Percentiles rank a stretch among this genome's conserved stretches.
These are phyloP conservation scores for Nakazawaea anatomiae DNA, from an alignment of 805 yeast genomes.

Conservation along the genomic window DNA sequence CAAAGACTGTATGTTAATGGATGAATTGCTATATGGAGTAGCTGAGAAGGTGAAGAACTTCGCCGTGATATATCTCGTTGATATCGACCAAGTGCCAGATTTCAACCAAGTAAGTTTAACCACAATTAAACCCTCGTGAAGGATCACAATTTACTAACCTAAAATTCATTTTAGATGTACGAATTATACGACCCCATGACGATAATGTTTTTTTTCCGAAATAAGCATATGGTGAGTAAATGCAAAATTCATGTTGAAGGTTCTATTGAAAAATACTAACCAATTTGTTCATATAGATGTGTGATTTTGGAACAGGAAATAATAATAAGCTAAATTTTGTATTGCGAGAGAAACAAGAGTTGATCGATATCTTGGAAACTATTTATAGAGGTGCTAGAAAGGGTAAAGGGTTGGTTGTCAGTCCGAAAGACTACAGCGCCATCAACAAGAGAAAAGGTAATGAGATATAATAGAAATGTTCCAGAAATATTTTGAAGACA, in stretches of 20 bases:
- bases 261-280: background rate
- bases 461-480: background rate
- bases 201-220: slow-evolving; percentile 87
- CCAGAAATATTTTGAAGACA: background rate
- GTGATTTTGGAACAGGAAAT: slow-evolving; percentile 97
- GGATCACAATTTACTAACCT: background rate
- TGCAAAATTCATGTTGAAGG: too few species aligned
- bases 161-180: slow-evolving; percentile 52
- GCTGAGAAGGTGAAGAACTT: slow-evolving; percentile 84
- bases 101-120: slow-evolving; percentile 51
- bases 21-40: slow-evolving; percentile 71
- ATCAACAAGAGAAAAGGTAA: slow-evolving; percentile 14
- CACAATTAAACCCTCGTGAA: background rate
- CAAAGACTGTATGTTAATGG: slow-evolving; percentile 82
- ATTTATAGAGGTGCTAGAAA: slow-evolving; percentile 87
- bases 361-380: slow-evolving; percentile 87
- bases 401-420: slow-evolving; percentile 86
- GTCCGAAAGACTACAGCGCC: slow-evolving; percentile 67
- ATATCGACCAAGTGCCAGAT: slow-evolving; percentile 83
- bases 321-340: slow-evolving; percentile 89
- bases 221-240: slow-evolving; percentile 67
- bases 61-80: slow-evolving; percentile 85
- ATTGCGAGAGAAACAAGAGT: slow-evolving; percentile 73
- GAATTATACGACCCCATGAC: slow-evolving; percentile 88
- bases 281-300: slow-evolving; percentile 38